These are phyloP conservation scores for Vitis rupestris DNA, from an alignment of 164 flowering plant genomes.

Conservation along the genomic window DNA sequence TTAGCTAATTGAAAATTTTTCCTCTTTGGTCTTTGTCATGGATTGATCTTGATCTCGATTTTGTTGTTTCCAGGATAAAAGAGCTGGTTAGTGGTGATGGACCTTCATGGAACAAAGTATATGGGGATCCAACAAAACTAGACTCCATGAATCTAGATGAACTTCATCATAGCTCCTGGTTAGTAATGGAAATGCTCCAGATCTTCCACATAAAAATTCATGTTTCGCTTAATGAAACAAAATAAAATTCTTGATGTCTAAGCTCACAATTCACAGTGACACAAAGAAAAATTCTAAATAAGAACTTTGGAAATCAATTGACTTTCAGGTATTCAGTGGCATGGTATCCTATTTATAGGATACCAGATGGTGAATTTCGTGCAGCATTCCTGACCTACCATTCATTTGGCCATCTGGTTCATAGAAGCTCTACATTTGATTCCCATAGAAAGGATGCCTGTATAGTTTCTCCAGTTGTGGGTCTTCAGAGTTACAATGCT, in stretches of 20 bases:
- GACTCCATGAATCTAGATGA: constrained; percentile 41
- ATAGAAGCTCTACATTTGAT: constrained; percentile 25
- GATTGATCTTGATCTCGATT: neutral
- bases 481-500: constrained; percentile 73
- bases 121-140: constrained; percentile 59
- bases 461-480: constrained; percentile 62
- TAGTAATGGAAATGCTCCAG: constrained; percentile 17
- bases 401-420: constrained; percentile 63
- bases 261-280: neutral
- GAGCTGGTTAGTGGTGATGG: constrained; percentile 47
- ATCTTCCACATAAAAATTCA: neutral
- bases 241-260: neutral
- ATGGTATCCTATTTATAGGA: constrained; percentile 89
- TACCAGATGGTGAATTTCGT: constrained; percentile 65
- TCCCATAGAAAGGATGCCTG: constrained; percentile 19
- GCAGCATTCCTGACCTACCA: constrained; percentile 84
- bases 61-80: constrained; percentile 44
- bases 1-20: neutral
- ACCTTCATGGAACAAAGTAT: constrained; percentile 22
- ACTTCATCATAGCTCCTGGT: constrained; percentile 79
- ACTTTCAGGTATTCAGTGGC: constrained; percentile 79
- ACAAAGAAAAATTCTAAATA: neutral
- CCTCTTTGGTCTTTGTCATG: neutral
- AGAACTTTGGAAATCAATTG: neutral
- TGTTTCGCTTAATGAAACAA: neutral